A percentile compares a stretch with the other conserved stretches of the same genome.
Evolutionary conservation across 2,329 filamentous ascomycete genomes (phyloP).

Genomic region (Verticillium longisporum): DNA sequence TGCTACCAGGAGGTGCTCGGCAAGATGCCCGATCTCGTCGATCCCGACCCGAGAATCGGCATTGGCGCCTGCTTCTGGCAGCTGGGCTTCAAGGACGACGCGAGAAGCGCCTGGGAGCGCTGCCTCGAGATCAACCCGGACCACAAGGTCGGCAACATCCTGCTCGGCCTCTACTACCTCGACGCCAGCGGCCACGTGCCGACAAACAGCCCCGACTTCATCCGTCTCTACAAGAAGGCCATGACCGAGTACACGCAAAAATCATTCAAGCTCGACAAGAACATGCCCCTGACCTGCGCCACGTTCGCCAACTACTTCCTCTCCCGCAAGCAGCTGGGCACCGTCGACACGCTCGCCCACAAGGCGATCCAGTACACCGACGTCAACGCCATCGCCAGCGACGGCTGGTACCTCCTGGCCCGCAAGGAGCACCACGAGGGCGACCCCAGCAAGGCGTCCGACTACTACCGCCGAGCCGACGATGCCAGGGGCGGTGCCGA

Average conservation of each 20-base stretch:
- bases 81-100: conserved; percentile 87
- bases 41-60: conserved; percentile 92
- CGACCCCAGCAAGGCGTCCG: conserved; percentile 66
- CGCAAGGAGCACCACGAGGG: conserved; percentile 83
- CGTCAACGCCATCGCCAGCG: conserved; percentile 91
- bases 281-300: conserved; percentile 80
- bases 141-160: conserved; percentile 83
- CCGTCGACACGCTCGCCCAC: conserved; percentile 79
- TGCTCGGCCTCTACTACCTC: conserved; percentile 85
- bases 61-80: conserved; percentile 98
- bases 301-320: conserved; percentile 90
- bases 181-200: conserved; percentile 78
- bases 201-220: conserved; percentile 79
- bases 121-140: conserved; percentile 73
- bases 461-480: conserved; percentile 86
- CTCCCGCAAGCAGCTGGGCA: conserved; percentile 69
- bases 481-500: conserved; percentile 89
- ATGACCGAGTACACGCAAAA: conserved; percentile 94
- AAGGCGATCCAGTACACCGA: conserved; percentile 95
- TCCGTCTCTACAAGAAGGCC: conserved; percentile 79
- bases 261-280: conserved; percentile 88
- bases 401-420: conserved; percentile 93
- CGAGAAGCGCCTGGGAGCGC: conserved; percentile 84
- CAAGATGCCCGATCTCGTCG: conserved; percentile 79
- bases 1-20: conserved; percentile 81